Percentiles rank a stretch among this genome's conserved stretches.
These are phyloP conservation scores for Stipa capillata DNA, from an alignment of 176 grass and related monocot species.

Conservation along the genomic window DNA sequence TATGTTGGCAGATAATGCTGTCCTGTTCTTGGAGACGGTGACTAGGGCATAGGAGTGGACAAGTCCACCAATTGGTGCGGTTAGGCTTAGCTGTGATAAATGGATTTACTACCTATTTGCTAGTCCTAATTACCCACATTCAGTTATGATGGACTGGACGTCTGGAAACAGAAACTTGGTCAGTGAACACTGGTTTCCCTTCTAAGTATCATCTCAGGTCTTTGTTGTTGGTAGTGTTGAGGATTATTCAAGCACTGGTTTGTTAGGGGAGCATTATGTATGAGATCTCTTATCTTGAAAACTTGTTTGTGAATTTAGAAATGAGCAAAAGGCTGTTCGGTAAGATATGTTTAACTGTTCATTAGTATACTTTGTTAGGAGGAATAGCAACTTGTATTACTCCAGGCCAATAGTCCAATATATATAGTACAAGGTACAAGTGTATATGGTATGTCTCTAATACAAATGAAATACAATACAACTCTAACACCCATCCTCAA, in stretches of 20 bases:
- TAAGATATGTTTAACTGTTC: slow-evolving; percentile 1
- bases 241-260: not conserved
- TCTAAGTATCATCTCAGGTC: too few species aligned
- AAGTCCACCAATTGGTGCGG: not conserved
- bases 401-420: too few species aligned
- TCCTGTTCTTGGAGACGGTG: not conserved
- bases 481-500: too few species aligned
- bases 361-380: too few species aligned
- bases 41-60: not conserved
- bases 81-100: not conserved
- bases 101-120: not conserved
- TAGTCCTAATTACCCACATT: not conserved
- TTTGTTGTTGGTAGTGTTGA: not conserved
- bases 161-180: not conserved
- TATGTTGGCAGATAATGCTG: not conserved
- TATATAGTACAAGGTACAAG: too few species aligned
- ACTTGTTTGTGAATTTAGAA: not conserved
- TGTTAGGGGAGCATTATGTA: slow-evolving; percentile 6
- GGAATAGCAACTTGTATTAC: too few species aligned
- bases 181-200: slow-evolving; percentile 2
- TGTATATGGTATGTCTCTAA: too few species aligned
- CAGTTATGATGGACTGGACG: slow-evolving; percentile 1
- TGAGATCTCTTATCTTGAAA: slow-evolving; percentile 1
- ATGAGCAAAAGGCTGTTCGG: not conserved
- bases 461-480: too few species aligned